These are phyloP conservation scores for Aspergillus eucalypticola DNA, from an alignment of 2,329 filamentous ascomycete genomes.

Conservation along the genomic window DNA sequence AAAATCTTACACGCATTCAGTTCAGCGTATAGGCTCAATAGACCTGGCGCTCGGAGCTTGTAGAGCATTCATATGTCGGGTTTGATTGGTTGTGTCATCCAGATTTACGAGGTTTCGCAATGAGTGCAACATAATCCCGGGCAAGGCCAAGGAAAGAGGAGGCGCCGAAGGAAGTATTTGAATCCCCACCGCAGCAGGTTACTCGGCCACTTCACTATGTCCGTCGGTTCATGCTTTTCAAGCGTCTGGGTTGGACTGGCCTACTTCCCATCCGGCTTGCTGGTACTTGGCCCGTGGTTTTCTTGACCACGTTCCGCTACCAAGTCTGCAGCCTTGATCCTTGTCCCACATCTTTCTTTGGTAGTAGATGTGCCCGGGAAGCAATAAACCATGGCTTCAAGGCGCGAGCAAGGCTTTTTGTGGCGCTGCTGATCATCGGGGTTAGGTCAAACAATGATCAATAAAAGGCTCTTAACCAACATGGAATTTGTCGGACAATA, in stretches of 20 bases:
- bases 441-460: conserved; percentile 4
- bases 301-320: background rate
- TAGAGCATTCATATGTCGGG: background rate
- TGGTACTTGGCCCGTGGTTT: conserved; percentile 4
- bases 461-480: background rate
- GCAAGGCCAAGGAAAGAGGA: conserved; percentile 5
- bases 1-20: background rate
- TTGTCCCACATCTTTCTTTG: background rate
- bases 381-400: background rate
- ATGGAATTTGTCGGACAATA: background rate
- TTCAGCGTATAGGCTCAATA: background rate
- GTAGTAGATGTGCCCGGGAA: conserved; percentile 3
- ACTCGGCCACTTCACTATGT: conserved; percentile 2
- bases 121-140: conserved; percentile 6
- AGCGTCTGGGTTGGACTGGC: background rate
- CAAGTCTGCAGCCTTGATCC: conserved; percentile 5
- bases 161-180: conserved; percentile 6
- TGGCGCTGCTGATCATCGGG: conserved; percentile 4
- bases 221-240: background rate
- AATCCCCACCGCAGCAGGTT: conserved; percentile 6
- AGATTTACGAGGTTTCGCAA: conserved; percentile 10
- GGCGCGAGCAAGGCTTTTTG: conserved; percentile 3
- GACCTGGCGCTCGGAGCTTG: background rate
- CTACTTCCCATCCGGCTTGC: conserved; percentile 2
- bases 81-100: conserved; percentile 1